Base-by-base conservation (phyloP, 768 basidiomycete genomes). In the Russula lepida region DNA sequence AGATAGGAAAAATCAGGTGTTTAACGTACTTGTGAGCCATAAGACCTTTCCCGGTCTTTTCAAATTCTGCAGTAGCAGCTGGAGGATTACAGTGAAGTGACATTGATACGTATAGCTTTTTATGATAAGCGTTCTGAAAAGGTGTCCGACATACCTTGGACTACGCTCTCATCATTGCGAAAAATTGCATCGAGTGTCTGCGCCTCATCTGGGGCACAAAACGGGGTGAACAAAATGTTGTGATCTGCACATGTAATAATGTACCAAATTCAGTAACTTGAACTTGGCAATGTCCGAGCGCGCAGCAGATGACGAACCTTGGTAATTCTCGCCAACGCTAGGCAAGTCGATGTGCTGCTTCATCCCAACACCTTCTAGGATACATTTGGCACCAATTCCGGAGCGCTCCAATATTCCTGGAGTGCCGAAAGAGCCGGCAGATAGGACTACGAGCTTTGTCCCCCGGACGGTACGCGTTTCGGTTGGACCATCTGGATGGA, bases 361-460 rank as follows among this genome's bases (percentile, higher is more conserved):
- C 32, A 80, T 63, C 0, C 70, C 71, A 19, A 64, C 63, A 15
- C 67, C 28, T 47, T 69, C 58, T 0, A 80, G 71, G 1, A 74
- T 46, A 0, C 64, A 63, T 48, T 61, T 62, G 6, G 69, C 62
- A 2, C 79, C 79, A 15, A 80, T 74, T 0, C 78, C 79, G 2
- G 77, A 83, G 3, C 84, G 74, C 66, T 85, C 81, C 7, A 86
- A 75, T 21, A 86, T 76, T 51, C 74, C 73, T 0, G 82, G 77
- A 0, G 77, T 77, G 13, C 77, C 77, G 25, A 78, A 71, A 0
- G 77, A 54, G 1, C 78, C 77, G 1, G 74, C 73, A 15, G 74
- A 74, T 3, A 79, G 48, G 0, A 79, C 70, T 9, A 79, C 74
- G 6, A 78, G 62, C 33, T 70, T 69, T 8, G 65, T 66, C 4